Base-by-base conservation (phyloP, 495 filamentous ascomycete species). In the Penicillium bialowiezense region DNA sequence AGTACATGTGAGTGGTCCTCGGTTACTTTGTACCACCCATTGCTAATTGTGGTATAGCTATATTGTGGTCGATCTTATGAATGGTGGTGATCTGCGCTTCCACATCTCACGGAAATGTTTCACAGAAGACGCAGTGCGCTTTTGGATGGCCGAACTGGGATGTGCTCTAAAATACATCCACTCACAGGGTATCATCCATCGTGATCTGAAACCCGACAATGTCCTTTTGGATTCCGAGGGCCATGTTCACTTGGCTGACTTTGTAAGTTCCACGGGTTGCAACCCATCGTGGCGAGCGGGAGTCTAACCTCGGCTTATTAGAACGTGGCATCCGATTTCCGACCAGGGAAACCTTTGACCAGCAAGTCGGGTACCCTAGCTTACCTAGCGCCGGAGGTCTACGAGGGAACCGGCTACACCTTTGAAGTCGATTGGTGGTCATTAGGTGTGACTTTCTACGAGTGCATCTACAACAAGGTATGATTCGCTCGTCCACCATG, bases 381-480 rank as follows among this genome's bases (percentile, higher is more conserved):
- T 36, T 98, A 98, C 64, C 81, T 98, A 2, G 95, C 93, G 2
- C 93, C 93, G 1, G 93, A 98, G 62, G 95, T 97, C 19, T 98
- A 97, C 53, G 81, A 82, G 52, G 93, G 91, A 19, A 79, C 78
- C 32, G 93, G 92, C 7, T 98, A 98, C 59, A 79, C 82, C 44
- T 81, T 78, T 18, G 89, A 93, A 58, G 91, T 95, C 10, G 93
- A 98, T 68, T 98, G 93, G 93, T 98, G 93, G 93, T 96, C 92
- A 12, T 65, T 98, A 19, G 93, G 93, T 26, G 93, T 98, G 37
- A 82, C 92, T 2, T 96, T 97, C 66, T 98, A 96, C 69, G 93
- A 98, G 69, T 97, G 93, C 77, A 96, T 98, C 39, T 98, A 97
- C 71, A 97, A 93, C 69, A 97, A 95, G 85, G 91, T 92, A 71